Conservation (phyloP, 345 rosid genomes). For the Populus deltoides region DNA sequence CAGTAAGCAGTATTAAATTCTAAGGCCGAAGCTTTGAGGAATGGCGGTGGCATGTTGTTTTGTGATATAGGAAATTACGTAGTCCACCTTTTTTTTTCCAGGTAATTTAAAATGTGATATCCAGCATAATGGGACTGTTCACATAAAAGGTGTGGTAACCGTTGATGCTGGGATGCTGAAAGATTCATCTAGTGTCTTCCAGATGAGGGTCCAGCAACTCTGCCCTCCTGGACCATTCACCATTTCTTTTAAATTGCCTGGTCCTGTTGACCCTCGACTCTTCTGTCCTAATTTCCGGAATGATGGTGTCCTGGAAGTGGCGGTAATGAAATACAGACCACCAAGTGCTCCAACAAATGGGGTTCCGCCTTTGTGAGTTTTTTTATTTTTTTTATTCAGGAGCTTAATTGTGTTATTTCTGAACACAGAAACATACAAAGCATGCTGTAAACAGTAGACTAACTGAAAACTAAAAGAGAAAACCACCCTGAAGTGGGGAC, state of each 20-base stretch:
- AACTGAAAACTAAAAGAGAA: too few species aligned
- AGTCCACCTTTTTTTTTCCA: conserved; percentile 14
- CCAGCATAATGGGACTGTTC: conserved; percentile 52
- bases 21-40: background rate
- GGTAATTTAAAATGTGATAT: conserved; percentile 58
- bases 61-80: background rate
- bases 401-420: too few species aligned
- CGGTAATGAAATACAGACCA: too few species aligned
- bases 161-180: conserved; percentile 33
- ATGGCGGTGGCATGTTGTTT: background rate
- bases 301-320: conserved; percentile 65
- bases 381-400: too few species aligned
- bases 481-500: too few species aligned
- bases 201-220: conserved; percentile 48
- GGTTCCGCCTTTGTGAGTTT: too few species aligned
- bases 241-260: conserved; percentile 60
- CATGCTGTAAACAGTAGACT: too few species aligned
- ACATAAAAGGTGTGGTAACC: conserved; percentile 41
- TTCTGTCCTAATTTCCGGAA: conserved; percentile 33
- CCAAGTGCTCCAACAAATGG: too few species aligned
- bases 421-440: too few species aligned
- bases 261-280: conserved; percentile 59
- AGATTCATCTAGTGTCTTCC: conserved; percentile 27
- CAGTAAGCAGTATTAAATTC: too few species aligned
- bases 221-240: conserved; percentile 60